phyloP scores from a whole-genome alignment of 2,329 filamentous ascomycete species.

The Talaromyces sp. region DNA sequence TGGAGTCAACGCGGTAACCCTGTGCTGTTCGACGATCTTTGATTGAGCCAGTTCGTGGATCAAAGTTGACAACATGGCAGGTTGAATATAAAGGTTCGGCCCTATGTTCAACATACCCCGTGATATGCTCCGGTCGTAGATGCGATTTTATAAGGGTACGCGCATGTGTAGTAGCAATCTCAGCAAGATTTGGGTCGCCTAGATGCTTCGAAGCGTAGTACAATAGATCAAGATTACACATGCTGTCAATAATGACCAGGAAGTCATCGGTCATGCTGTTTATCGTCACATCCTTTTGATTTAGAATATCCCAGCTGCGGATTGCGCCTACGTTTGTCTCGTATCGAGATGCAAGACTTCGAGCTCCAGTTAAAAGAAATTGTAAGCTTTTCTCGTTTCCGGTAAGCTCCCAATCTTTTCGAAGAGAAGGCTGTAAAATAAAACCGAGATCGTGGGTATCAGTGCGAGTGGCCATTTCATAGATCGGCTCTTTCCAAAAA shows the following conservation, averaged over 20 bases:
- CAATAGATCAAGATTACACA: conserved; percentile 40
- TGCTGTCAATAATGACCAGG: conserved; percentile 44
- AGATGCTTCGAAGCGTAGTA: conserved; percentile 35
- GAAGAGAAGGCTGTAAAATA: background rate
- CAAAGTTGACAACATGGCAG: background rate
- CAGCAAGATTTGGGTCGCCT: conserved; percentile 24
- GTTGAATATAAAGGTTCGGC: background rate
- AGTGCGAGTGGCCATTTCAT: background rate
- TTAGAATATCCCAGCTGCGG: conserved; percentile 20
- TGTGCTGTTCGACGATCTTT: conserved; percentile 23
- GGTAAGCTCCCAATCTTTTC: background rate
- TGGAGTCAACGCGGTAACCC: conserved; percentile 22
- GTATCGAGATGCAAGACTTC: background rate
- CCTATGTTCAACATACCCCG: background rate
- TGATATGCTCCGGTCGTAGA: background rate
- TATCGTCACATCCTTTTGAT: conserved; percentile 22
- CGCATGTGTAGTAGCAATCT: conserved; percentile 40
- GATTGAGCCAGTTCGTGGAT: conserved; percentile 2
- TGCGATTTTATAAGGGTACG: conserved; percentile 29
- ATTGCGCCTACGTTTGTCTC: background rate
- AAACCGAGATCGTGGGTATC: conserved; percentile 7
- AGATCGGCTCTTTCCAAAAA: background rate
- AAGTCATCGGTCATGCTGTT: conserved; percentile 36
- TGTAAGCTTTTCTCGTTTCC: background rate
- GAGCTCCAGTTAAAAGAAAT: background rate